Conservation (phyloP, 441 rosid genomes). For the Erodium moschatum region DNA sequence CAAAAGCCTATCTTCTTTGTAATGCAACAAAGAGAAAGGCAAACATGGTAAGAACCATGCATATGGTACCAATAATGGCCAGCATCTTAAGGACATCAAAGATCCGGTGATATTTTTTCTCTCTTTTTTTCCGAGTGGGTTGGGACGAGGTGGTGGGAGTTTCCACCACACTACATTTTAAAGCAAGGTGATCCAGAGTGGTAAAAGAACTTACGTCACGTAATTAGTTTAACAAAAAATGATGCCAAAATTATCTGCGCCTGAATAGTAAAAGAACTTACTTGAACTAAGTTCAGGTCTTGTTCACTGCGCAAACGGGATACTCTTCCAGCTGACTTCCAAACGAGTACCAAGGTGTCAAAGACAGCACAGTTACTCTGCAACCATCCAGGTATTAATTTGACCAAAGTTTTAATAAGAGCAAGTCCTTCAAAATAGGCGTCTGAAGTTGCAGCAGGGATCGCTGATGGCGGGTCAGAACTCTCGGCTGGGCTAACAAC, state of each 20-base stretch:
- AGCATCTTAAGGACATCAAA: not conserved
- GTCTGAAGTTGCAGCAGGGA: conserved; percentile 44
- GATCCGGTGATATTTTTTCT: not conserved
- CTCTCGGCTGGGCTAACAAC: conserved; percentile 35
- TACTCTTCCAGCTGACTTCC: conserved; percentile 89
- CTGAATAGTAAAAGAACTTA: conserved; percentile 26
- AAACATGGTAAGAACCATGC: not conserved
- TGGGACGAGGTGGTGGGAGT: too few relatives aligned
- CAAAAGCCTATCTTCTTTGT: not conserved
- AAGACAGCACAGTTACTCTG: conserved; percentile 73
- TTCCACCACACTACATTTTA: too few relatives aligned
- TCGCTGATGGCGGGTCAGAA: conserved; percentile 36
- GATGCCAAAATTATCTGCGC: not conserved
- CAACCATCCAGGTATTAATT: conserved; percentile 85
- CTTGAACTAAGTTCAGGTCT: conserved; percentile 90
- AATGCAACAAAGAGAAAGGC: not conserved
- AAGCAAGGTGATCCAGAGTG: too few relatives aligned
- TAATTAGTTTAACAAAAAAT: not conserved
- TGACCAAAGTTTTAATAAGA: conserved; percentile 80
- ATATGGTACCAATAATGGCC: not conserved
- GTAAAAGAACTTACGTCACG: not conserved
- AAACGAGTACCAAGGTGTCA: conserved; percentile 71
- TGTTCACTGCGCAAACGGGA: conserved; percentile 87
- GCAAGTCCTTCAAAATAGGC: conserved; percentile 94
- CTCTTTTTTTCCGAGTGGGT: too few relatives aligned